phyloP scores from a whole-genome alignment of 2,329 filamentous ascomycete species.

The Cephalotrichum gorgonifer region DNA sequence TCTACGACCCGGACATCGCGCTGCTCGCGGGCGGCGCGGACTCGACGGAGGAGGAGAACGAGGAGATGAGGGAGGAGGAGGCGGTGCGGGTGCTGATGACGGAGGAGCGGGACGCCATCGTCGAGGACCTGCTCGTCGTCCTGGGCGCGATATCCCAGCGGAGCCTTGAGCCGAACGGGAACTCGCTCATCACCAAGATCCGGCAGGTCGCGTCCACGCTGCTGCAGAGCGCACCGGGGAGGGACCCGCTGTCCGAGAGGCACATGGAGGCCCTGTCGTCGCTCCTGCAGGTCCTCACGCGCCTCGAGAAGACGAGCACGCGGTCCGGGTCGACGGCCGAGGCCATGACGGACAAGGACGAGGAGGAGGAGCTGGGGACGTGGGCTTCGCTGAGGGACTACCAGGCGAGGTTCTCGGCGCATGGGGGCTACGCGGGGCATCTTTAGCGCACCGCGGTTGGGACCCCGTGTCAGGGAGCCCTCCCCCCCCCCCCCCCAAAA shows the following conservation, averaged over 20 bases:
- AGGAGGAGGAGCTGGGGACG: slow-evolving; percentile 64
- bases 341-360: slow-evolving; percentile 44
- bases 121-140: slow-evolving; percentile 67
- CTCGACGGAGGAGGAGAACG: slow-evolving; percentile 24
- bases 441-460: neutral
- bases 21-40: slow-evolving; percentile 20
- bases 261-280: slow-evolving; percentile 62
- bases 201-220: slow-evolving; percentile 75
- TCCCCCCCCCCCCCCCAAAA: too few species aligned
- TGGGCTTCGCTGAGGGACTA: slow-evolving; percentile 76
- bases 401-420: slow-evolving; percentile 60
- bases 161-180: slow-evolving; percentile 66
- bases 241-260: slow-evolving; percentile 33
- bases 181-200: slow-evolving; percentile 69
- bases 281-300: slow-evolving; percentile 65
- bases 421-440: slow-evolving; percentile 40
- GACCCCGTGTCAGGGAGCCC: neutral
- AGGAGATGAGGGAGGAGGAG: slow-evolving; percentile 27
- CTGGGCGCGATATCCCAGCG: slow-evolving; percentile 70
- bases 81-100: slow-evolving; percentile 55
- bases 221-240: slow-evolving; percentile 3
- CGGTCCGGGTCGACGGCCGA: slow-evolving; percentile 18
- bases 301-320: slow-evolving; percentile 55
- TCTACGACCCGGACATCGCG: slow-evolving; percentile 32
- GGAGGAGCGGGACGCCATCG: slow-evolving; percentile 69